Base-by-base conservation (phyloP, 495 filamentous ascomycete genomes). In the Annulohypoxylon moriforme region DNA sequence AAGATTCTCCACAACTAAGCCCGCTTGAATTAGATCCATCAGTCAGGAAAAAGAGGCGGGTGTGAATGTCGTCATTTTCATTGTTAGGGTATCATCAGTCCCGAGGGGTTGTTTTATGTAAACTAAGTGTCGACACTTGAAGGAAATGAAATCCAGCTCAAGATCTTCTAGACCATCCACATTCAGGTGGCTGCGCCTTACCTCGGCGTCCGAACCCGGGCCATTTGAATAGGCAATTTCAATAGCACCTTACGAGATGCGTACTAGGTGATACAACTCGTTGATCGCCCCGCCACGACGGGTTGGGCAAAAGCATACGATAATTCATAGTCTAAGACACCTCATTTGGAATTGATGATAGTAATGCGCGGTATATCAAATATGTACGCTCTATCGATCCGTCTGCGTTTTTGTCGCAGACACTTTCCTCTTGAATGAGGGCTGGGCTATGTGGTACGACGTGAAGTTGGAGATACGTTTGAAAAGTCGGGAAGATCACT, bases 361-460 rank as follows among this genome's bases (percentile, higher is more conserved):
- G n/a, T n/a, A n/a, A n/a, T n/a, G n/a, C n/a, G n/a, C n/a, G n/a
- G n/a, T n/a, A n/a, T n/a, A n/a, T n/a, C n/a, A n/a, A n/a, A n/a
- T n/a, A n/a, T 16, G 11, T 40, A 40, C 2, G 36, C 33, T n/a
- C 4, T n/a, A 40, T 14, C 4, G 13, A 40, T n/a, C 36, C n/a
- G 36, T 4, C 36, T n/a, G 27, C 36, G 4, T 1, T 10, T 14
- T n/a, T 38, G 9, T 38, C 34, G 11, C 36, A 14, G 4, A 10
- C 25, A 25, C 22, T 55, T 36, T 13, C 60, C 60, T 29, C 60
- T 49, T 62, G 44, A 50, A 62, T 55, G 44, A 60, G 20, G 7
- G 22, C 22, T 25, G 46, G 22, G 1, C 20, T 4, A 25, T 24
- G 20, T 27, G 4, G 47, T n/a, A 52, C 24, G 1, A 52, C 24